Evolutionary conservation across 2,329 filamentous ascomycete species (phyloP).

Genomic region (Pseudogymnoascus sp.): DNA sequence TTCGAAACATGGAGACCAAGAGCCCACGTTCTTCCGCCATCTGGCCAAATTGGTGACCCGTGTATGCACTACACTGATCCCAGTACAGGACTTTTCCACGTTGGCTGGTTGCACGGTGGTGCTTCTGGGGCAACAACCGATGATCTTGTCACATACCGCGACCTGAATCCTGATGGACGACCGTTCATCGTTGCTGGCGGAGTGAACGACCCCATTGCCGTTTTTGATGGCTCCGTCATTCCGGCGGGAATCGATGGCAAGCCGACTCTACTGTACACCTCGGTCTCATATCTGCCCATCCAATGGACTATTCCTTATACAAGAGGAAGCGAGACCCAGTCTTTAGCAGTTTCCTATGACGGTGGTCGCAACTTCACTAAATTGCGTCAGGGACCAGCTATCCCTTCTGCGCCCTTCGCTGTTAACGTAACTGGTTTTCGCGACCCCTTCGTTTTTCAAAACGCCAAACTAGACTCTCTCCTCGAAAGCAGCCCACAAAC

Average conservation of each 20-base stretch:
- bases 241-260: constrained; percentile 36
- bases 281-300: constrained; percentile 38
- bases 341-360: constrained; percentile 33
- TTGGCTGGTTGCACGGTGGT: constrained; percentile 36
- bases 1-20: constrained; percentile 29
- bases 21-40: constrained; percentile 35
- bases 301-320: constrained; percentile 40
- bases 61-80: constrained; percentile 41
- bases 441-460: constrained; percentile 38
- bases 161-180: constrained; percentile 23
- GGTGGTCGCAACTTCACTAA: constrained; percentile 35
- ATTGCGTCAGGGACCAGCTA: constrained; percentile 31
- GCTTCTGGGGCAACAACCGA: constrained; percentile 35
- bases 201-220: constrained; percentile 38
- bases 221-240: constrained; percentile 40
- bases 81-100: constrained; percentile 37
- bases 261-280: constrained; percentile 39
- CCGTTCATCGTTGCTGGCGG: constrained; percentile 22
- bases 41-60: constrained; percentile 37
- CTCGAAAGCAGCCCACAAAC: constrained; percentile 30
- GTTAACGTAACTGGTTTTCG: constrained; percentile 38
- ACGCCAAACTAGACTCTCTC: constrained; percentile 30
- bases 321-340: constrained; percentile 40
- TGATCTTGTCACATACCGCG: constrained; percentile 37
- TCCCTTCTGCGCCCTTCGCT: constrained; percentile 33